Evolutionary conservation across 306 rosid genomes (phyloP).

Genomic region (Argentina anserina): DNA sequence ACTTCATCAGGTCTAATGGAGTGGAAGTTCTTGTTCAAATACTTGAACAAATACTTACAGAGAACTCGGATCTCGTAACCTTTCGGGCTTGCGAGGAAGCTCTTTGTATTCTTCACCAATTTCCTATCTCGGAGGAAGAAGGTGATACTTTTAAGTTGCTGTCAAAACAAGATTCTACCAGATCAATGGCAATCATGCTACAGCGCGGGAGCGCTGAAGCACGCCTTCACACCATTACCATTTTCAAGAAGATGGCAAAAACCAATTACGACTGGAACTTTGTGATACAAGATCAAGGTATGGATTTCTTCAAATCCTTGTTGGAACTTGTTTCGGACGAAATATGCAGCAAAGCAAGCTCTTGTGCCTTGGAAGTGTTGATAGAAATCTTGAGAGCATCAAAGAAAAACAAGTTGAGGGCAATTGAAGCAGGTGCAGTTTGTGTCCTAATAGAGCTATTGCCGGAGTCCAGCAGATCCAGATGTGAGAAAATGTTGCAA

Average conservation of each 20-base stretch:
- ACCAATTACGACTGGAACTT: constrained; percentile 35
- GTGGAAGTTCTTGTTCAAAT: constrained; percentile 33
- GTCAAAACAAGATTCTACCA: constrained; percentile 28
- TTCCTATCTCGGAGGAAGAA: constrained; percentile 24
- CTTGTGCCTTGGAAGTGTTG: constrained; percentile 39
- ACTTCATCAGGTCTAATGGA: constrained; percentile 27
- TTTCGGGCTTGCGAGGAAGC: constrained; percentile 55
- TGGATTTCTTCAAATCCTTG: constrained; percentile 47
- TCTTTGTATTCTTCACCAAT: constrained; percentile 33
- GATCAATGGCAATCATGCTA: constrained; percentile 37
- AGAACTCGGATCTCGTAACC: constrained; percentile 31
- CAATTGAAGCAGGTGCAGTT: constrained; percentile 53
- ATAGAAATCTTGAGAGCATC: constrained; percentile 27
- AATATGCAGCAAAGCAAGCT: constrained; percentile 39
- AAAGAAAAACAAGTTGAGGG: constrained; percentile 39
- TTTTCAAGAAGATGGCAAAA: constrained; percentile 28
- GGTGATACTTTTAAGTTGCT: constrained; percentile 19
- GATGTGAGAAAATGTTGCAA: constrained; percentile 36
- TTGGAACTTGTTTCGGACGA: constrained; percentile 52
- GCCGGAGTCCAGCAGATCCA: constrained; percentile 34
- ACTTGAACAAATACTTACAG: constrained; percentile 27
- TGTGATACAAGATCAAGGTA: constrained; percentile 37
- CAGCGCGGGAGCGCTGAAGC: constrained; percentile 47
- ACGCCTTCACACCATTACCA: constrained; percentile 32
- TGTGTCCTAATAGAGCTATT: constrained; percentile 45